phyloP scores from a whole-genome alignment of 2,329 filamentous ascomycete genomes.

The Talaromyces sp. region DNA sequence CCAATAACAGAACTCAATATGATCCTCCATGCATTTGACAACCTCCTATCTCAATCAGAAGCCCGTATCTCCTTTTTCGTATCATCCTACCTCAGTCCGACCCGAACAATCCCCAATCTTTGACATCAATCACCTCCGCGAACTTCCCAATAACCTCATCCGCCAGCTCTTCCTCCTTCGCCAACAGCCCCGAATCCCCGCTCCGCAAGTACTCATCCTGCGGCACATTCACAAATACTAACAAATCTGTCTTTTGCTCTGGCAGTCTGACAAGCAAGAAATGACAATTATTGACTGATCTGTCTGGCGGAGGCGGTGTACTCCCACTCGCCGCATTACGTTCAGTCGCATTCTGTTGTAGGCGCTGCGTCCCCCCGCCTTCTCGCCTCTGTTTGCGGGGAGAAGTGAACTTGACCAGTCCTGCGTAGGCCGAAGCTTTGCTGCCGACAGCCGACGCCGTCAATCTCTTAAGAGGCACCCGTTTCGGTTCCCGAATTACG shows the following conservation, averaged over 20 bases:
- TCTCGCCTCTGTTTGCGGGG: slow-evolving; percentile 19
- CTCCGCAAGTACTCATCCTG: slow-evolving; percentile 70
- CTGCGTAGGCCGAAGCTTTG: slow-evolving; percentile 26
- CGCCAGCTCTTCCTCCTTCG: slow-evolving; percentile 58
- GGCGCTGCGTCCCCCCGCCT: slow-evolving; percentile 12
- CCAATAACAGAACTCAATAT: too few species aligned
- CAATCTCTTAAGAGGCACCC: slow-evolving; percentile 30
- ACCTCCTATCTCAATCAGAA: background rate
- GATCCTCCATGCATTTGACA: background rate
- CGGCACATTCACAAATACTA: slow-evolving; percentile 85
- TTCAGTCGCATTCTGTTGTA: slow-evolving; percentile 1
- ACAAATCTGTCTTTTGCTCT: slow-evolving; percentile 70
- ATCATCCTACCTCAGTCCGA: slow-evolving; percentile 14
- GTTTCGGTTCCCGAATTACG: slow-evolving; percentile 63
- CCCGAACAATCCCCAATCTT: slow-evolving; percentile 74
- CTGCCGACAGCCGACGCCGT: slow-evolving; percentile 46
- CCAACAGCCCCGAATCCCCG: slow-evolving; percentile 65
- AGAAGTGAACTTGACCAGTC: slow-evolving; percentile 28
- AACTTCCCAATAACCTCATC: slow-evolving; percentile 45
- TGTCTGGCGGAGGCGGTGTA: slow-evolving; percentile 20
- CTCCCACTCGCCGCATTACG: slow-evolving; percentile 24
- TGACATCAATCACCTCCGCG: slow-evolving; percentile 70
- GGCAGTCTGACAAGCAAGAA: slow-evolving; percentile 74
- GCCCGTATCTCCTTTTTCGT: too few species aligned
- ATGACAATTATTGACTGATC: slow-evolving; percentile 61